These are phyloP conservation scores for Penicillium thymicola DNA, from an alignment of 2,329 filamentous ascomycete genomes.

Conservation along the genomic window DNA sequence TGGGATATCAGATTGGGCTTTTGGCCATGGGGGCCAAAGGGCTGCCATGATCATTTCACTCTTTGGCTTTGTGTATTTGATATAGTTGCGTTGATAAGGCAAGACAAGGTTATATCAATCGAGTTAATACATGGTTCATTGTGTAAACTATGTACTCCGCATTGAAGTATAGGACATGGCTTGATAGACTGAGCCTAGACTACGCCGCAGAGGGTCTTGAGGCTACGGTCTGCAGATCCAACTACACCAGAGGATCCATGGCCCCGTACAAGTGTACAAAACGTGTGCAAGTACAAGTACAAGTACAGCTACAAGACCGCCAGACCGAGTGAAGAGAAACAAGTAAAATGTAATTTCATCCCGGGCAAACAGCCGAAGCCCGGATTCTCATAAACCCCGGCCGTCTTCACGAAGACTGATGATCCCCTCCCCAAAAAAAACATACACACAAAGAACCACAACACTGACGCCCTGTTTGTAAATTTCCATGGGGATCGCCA, in stretches of 20 bases:
- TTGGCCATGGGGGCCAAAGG: not conserved
- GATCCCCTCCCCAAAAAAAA: constrained; percentile 18
- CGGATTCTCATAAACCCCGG: constrained; percentile 27
- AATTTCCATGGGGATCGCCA: constrained; percentile 17
- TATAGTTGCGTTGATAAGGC: too few species aligned
- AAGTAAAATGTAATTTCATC: constrained; percentile 27
- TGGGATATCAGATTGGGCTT: not conserved
- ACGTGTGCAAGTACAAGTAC: not conserved
- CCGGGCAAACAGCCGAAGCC: constrained; percentile 25
- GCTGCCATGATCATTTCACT: not conserved
- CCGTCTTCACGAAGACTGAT: constrained; percentile 21
- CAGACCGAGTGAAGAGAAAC: constrained; percentile 20
- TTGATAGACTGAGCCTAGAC: not conserved
- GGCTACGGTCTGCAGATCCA: not conserved
- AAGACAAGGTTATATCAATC: not conserved
- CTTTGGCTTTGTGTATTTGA: not conserved
- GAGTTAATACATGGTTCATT: not conserved
- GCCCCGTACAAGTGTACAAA: not conserved
- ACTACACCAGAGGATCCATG: not conserved
- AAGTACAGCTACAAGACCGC: constrained; percentile 2
- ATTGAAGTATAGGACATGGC: not conserved
- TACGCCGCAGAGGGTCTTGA: not conserved
- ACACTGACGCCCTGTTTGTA: constrained; percentile 23
- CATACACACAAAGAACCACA: constrained; percentile 20
- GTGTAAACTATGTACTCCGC: not conserved